phyloP scores from a whole-genome alignment of 2,329 filamentous ascomycete genomes.

The Fusarium chuoi region DNA sequence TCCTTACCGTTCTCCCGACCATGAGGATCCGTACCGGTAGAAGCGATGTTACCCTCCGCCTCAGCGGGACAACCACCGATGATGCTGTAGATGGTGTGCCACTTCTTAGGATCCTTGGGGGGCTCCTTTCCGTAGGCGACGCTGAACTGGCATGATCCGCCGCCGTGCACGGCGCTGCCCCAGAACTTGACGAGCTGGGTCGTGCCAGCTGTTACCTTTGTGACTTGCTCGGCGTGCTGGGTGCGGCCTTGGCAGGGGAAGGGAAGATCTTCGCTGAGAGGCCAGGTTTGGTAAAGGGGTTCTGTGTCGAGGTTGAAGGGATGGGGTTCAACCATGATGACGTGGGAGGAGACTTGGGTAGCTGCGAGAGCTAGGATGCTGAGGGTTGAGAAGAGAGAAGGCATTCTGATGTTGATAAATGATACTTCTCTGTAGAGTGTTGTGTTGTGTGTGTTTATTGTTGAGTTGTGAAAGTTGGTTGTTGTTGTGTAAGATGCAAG shows the following conservation, averaged over 20 bases:
- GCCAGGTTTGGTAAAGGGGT: constrained; percentile 36
- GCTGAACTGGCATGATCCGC: constrained; percentile 44
- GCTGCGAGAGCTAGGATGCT: constrained; percentile 10
- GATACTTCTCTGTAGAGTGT: not conserved
- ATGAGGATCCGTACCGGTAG: constrained; percentile 18
- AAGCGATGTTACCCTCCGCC: constrained; percentile 32
- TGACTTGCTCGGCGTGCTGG: constrained; percentile 36
- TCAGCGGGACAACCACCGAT: constrained; percentile 43
- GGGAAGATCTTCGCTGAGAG: constrained; percentile 30
- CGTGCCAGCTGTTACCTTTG: constrained; percentile 36
- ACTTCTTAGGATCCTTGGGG: constrained; percentile 26
- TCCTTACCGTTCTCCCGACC: constrained; percentile 34
- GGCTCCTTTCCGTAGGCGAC: constrained; percentile 38
- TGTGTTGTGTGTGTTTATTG: not conserved
- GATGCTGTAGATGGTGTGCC: constrained; percentile 42
- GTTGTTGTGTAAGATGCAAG: not conserved
- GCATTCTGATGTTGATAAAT: not conserved
- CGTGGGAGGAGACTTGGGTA: constrained; percentile 13
- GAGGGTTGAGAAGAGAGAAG: not conserved
- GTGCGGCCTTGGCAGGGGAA: constrained; percentile 41
- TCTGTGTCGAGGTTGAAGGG: constrained; percentile 44
- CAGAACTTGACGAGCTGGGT: constrained; percentile 42
- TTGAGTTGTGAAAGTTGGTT: not conserved
- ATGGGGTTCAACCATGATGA: constrained; percentile 45
- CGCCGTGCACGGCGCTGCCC: constrained; percentile 44